These are phyloP conservation scores for Areca catechu DNA, from an alignment of 176 grass and related monocot genomes.

Conservation along the genomic window DNA sequence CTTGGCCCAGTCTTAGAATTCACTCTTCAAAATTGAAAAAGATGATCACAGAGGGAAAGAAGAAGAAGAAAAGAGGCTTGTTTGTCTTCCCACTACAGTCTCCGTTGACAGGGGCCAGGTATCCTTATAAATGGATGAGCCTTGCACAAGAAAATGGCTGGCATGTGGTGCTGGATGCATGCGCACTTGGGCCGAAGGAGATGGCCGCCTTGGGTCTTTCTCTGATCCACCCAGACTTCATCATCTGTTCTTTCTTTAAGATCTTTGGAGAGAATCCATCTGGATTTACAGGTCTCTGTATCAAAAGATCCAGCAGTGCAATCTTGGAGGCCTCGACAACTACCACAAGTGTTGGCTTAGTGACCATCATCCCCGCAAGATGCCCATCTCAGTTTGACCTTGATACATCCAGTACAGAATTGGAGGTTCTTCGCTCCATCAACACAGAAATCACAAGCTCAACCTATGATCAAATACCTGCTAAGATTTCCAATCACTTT, in stretches of 20 bases:
- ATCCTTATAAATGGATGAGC: slow-evolving; percentile 89
- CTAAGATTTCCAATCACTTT: neutral
- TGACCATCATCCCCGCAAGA: slow-evolving; percentile 59
- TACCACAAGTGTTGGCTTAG: slow-evolving; percentile 72
- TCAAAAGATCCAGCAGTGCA: slow-evolving; percentile 47
- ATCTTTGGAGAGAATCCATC: slow-evolving; percentile 85
- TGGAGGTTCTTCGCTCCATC: slow-evolving; percentile 31
- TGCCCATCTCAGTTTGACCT: slow-evolving; percentile 39
- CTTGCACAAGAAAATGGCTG: slow-evolving; percentile 67
- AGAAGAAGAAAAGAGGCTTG: slow-evolving; percentile 25
- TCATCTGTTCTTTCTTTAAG: slow-evolving; percentile 93
- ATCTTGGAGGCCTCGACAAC: slow-evolving; percentile 57
- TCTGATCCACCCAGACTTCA: slow-evolving; percentile 86
- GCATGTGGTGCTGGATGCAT: slow-evolving; percentile 81
- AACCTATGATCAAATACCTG: slow-evolving; percentile 50
- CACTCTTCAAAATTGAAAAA: slow-evolving; percentile 49
- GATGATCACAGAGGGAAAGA: slow-evolving; percentile 23
- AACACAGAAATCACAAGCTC: slow-evolving; percentile 48
- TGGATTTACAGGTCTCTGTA: slow-evolving; percentile 72
- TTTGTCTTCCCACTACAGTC: slow-evolving; percentile 82
- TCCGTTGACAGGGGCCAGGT: slow-evolving; percentile 57
- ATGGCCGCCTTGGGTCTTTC: slow-evolving; percentile 65
- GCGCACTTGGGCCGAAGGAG: slow-evolving; percentile 78
- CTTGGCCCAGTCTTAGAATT: slow-evolving; percentile 74
- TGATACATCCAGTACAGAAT: slow-evolving; percentile 49